Evolutionary conservation across 2,329 filamentous ascomycete genomes (phyloP), one percentile per base, ranked within the genome.

Genomic region (Fusarium sp.): DNA sequence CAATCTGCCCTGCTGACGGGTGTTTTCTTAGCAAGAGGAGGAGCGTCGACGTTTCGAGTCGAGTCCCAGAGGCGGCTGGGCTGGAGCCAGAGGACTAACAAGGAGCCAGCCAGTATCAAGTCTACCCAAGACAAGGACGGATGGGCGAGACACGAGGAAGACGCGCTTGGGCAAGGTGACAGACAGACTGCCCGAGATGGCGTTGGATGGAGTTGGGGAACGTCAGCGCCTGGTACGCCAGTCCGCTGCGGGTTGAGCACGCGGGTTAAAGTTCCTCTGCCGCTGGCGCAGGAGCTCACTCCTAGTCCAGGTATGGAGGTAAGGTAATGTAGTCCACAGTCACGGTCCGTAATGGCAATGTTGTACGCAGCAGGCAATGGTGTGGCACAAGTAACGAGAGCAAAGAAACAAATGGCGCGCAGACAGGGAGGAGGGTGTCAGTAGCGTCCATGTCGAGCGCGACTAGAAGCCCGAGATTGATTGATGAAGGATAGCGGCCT

Each of bases 401-500:
- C 37, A 70, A 69, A 66, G 70, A 72, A 67, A 59, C 67, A 68
- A 71, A 64, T 70, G 59, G 62, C 27, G 60, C 56, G 58, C 52
- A 64, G 60, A 62, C 67, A 74, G 71, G 74, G 76, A 76, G 73
- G 75, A 77, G 75, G 77, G 76, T 78, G 74, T 62, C 67, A 68
- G 77, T 77, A 78, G 72, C 52, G 58, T 67, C 45, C n/a, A 54
- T 66, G 67, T 40, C 66, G 70, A 72, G 67, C 66, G 62, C 70
- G 70, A 73, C 73, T 70, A 61, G 67, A 74, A 70, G 73, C 67
- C 74, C 66, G 71, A 73, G 57, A 65, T 68, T 76, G 76, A 78
- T 77, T 74, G 76, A 77, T 72, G 76, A 73, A 79, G 73, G 66
- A 76, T 75, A 75, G 75, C 74, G 73, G 77, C 66, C 64, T 66